Conservation (phyloP, 805 yeast genomes). For the Cyberlindnera suaveolens region DNA sequence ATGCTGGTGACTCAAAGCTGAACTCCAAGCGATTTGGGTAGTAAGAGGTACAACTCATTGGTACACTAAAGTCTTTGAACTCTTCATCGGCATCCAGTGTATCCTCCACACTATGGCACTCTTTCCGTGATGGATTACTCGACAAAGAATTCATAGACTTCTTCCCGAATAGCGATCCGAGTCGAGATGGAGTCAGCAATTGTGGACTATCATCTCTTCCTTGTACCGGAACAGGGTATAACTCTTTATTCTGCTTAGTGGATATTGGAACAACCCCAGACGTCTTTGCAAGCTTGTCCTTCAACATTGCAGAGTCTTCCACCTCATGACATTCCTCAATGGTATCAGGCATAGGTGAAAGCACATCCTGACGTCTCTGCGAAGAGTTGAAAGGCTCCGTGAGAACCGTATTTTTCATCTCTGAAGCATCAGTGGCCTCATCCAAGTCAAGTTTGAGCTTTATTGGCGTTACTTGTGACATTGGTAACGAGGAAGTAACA, state of each 20-base stretch:
- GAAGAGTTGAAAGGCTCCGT: constrained; percentile 1
- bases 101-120: constrained; percentile 21
- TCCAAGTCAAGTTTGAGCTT: neutral
- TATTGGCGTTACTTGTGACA: neutral
- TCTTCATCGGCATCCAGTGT: constrained; percentile 20
- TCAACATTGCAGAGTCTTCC: too few species aligned
- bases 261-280: too few species aligned
- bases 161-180: constrained; percentile 5
- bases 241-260: too few species aligned
- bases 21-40: constrained; percentile 5
- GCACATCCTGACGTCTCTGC: neutral
- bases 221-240: too few species aligned
- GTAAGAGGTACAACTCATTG: constrained; percentile 3
- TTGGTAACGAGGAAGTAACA: too few species aligned
- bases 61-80: constrained; percentile 15
- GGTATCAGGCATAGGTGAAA: too few species aligned
- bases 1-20: constrained; percentile 6
- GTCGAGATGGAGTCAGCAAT: too few species aligned
- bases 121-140: constrained; percentile 8
- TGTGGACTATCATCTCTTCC: too few species aligned
- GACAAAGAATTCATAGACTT: neutral
- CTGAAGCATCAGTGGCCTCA: constrained; percentile 3
- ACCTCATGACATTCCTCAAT: too few species aligned
- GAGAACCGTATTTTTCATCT: neutral
- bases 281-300: too few species aligned